Percentiles rank a stretch among this genome's conserved stretches.
Conservation (phyloP, 2,329 filamentous ascomycete species). For the Atkinsonella hypoxylon region DNA sequence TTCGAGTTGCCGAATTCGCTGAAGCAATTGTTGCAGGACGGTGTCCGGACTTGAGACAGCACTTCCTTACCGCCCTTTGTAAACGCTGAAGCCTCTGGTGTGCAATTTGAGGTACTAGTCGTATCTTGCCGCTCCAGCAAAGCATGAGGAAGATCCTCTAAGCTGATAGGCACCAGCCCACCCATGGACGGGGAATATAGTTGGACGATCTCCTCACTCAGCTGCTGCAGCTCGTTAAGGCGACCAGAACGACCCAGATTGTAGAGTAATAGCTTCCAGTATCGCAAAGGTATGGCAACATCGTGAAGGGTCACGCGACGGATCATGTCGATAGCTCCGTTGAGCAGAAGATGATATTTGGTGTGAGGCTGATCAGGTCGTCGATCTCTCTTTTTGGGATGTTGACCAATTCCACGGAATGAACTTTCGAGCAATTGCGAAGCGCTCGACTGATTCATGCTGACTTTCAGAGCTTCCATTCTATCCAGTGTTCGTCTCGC, state of each 20-base stretch:
- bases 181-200: conserved; percentile 21
- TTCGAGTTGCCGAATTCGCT: neutral
- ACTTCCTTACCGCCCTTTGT: neutral
- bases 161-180: conserved; percentile 30
- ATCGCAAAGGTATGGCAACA: conserved; percentile 22
- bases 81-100: neutral
- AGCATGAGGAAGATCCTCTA: conserved; percentile 26
- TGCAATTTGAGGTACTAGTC: neutral
- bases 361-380: neutral
- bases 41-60: neutral
- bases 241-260: conserved; percentile 31
- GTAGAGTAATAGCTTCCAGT: conserved; percentile 32
- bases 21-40: neutral
- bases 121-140: neutral
- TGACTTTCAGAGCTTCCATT: conserved; percentile 20
- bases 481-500: conserved; percentile 18
- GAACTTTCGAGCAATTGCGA: conserved; percentile 13
- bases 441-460: conserved; percentile 17
- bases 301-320: conserved; percentile 19
- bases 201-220: conserved; percentile 31
- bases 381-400: conserved; percentile 10
- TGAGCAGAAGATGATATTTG: conserved; percentile 12
- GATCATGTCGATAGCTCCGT: conserved; percentile 19
- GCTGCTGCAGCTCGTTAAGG: conserved; percentile 31
- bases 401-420: conserved; percentile 18